phyloP scores from a whole-genome alignment of 495 filamentous ascomycete genomes.

The Neurospora sp. region DNA sequence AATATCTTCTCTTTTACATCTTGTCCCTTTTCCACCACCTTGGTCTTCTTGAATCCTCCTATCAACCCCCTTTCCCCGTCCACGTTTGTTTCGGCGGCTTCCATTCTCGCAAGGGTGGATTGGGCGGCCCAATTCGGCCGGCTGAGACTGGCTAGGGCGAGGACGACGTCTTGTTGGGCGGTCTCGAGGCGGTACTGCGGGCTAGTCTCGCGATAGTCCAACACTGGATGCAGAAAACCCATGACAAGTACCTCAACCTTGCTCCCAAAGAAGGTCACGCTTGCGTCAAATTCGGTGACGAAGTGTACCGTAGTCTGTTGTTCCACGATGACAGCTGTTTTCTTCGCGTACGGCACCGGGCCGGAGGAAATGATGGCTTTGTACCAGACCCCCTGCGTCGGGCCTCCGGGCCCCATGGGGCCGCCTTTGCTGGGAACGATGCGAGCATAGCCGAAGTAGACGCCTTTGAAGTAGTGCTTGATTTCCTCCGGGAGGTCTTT shows the following conservation, averaged over 20 bases:
- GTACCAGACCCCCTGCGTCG: constrained; percentile 30
- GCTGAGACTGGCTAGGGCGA: constrained; percentile 40
- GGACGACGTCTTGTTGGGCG: constrained; percentile 38
- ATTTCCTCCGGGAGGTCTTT: constrained; percentile 33
- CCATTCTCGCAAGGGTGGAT: constrained; percentile 11
- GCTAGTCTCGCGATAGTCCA: constrained; percentile 14
- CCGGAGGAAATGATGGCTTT: constrained; percentile 44
- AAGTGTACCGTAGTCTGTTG: constrained; percentile 32
- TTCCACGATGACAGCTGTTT: constrained; percentile 26
- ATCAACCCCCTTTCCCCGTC: constrained; percentile 24
- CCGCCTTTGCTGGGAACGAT: constrained; percentile 12
- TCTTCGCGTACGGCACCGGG: constrained; percentile 26
- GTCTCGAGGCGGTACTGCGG: constrained; percentile 32
- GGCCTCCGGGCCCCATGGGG: constrained; percentile 9
- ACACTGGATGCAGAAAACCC: constrained; percentile 39
- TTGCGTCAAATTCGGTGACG: constrained; percentile 37
- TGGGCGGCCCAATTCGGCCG: constrained; percentile 46
- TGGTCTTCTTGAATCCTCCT: constrained; percentile 22
- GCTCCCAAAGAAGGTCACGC: constrained; percentile 20
- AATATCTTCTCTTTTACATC: not conserved
- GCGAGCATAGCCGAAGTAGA: constrained; percentile 55
- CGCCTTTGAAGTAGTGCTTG: constrained; percentile 40
- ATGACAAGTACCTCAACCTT: constrained; percentile 44
- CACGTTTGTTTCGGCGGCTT: constrained; percentile 19
- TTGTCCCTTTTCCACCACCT: constrained; percentile 26